These are phyloP conservation scores for Anisodus acutangulus DNA, from an alignment of 257 asterid species.

Conservation along the genomic window DNA sequence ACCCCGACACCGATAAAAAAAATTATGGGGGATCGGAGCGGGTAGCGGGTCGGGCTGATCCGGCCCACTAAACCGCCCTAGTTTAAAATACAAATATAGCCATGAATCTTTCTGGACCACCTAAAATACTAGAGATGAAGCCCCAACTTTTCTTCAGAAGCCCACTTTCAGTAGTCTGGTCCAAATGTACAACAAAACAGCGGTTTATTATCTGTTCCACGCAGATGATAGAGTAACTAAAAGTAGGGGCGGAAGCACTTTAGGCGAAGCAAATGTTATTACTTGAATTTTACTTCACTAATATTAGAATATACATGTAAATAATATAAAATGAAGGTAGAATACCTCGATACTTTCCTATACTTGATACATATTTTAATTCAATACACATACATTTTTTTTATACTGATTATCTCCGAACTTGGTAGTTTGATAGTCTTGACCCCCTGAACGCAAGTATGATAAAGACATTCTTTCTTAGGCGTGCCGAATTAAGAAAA, in stretches of 20 bases:
- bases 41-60: too few species aligned
- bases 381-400: neutral
- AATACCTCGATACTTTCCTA: too few species aligned
- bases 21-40: too few species aligned
- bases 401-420: neutral
- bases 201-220: neutral
- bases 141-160: neutral
- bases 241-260: neutral
- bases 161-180: conserved; percentile 2
- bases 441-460: neutral
- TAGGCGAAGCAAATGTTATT: neutral
- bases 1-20: too few species aligned
- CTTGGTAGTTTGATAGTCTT: neutral
- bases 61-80: too few species aligned
- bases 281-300: neutral
- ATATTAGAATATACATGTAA: neutral
- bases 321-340: too few species aligned
- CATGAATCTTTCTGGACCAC: neutral
- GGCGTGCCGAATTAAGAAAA: too few species aligned
- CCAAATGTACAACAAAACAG: neutral
- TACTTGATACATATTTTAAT: neutral
- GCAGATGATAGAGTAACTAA: too few species aligned
- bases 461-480: too few species aligned
- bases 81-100: neutral
- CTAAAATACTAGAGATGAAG: neutral